Evolutionary conservation across 148 eudicot species (phyloP), one percentile per base, ranked within the genome.

Genomic region (Vaccinium macrocarpon): DNA sequence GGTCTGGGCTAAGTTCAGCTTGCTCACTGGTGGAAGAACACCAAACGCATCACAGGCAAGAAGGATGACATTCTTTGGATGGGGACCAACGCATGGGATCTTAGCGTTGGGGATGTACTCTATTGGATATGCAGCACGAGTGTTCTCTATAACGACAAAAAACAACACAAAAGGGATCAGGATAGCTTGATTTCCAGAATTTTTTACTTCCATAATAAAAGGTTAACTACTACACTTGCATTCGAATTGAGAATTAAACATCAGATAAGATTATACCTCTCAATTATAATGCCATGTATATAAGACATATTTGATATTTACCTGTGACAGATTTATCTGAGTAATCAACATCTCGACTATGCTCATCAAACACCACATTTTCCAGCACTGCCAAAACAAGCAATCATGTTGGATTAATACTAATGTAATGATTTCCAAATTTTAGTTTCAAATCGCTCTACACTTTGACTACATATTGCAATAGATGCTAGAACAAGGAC

Each of bases 331-430:
- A 95, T 82, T 91, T 94, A 70, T 95, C 98, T 1, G 86, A 21
- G 85, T 92, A 95, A 84, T 95, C 98, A 70, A 94, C 98, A 38
- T 92, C 98, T 46, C 98, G 90, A 3, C 90, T 93, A 88, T 91
- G 98, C 86, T 95, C 98, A 83, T 95, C 98, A 57, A 95, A 95
- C 79, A 95, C 98, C 82, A 95, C 98, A 82, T 95, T 94, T 88
- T 95, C 98, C 82, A 95, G 73, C 82, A 95, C 98, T 95, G 92
- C 75, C 70, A 52, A 29, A 35, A 79, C 50, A 57, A 55, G 68
- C 35, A 25, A 38, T 76, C 11, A 35, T 72, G 18, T 72, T 32
- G 0, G 1, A 16, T 72, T 32, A 16, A 42, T 3, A 15, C n/a
- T 18, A 72, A 35, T 8, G 19, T 32, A 71, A 71, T 4, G 19